Base-by-base conservation (phyloP, 805 yeast species). In the Saccharomycopsis selenospora region DNA sequence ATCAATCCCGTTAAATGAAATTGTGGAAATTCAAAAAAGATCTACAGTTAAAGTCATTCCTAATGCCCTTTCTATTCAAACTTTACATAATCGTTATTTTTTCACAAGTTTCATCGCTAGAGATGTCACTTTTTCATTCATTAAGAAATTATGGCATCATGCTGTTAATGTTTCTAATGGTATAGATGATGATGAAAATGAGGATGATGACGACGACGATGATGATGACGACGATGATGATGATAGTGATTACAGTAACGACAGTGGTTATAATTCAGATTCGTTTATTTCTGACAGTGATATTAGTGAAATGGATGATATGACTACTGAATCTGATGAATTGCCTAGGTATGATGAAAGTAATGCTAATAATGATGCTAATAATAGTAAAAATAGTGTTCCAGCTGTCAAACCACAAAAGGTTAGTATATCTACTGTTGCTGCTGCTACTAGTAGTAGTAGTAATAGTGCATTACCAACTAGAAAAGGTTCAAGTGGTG, bases 21-120 rank as follows among this genome's bases (percentile, higher is more conserved):
- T 83, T 20, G 71, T 80, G 25, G 78, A 76, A 54, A 70, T 83
- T 18, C 83, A 79, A 53, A 82, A 82, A 61, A 77, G 73, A 59
- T 71, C 76, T n/a, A 82, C 88, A 0, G 84, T 81, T 0, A 80
- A 79, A 0, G 66, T 82, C 11, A 79, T 83, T 52, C 88, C 88
- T 4, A 83, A 82, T 58, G 87, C 85, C 1, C 73, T 83, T 53
- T 71, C 73, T 41, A 72, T 83, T 20, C 72, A 76, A 48, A 82
- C 89, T 1, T 63, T 80, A 42, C 85, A 82, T 57, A 76, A 74
- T 23, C 77, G 73, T 56, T 78, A 76, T 59, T 70, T 72, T 0
- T 83, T 83, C 67, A 87, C 87, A 0, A 75, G 84, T 0, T 77
- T 83, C 52, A 66, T 80, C 23, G 68, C 79, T 3, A 69, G 90